Conservation (phyloP, 495 filamentous ascomycete species). For the Podospora fimiseda region DNA sequence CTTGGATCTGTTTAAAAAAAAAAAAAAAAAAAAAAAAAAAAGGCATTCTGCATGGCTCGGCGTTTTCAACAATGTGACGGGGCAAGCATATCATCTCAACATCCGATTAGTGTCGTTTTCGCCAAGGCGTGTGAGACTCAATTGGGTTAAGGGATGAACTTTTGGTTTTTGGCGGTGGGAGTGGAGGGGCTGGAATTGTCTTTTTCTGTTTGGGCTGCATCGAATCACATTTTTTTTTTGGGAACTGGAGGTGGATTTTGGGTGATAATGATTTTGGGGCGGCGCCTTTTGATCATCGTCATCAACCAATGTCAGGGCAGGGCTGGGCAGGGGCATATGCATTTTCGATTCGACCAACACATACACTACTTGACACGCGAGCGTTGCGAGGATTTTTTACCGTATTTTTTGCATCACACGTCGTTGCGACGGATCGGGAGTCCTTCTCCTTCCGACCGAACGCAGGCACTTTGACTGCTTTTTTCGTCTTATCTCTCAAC, state of each 20-base stretch:
- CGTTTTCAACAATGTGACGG: constrained; percentile 34
- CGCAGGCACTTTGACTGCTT: background rate
- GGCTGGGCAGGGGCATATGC: background rate
- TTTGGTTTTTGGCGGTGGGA: background rate
- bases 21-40: constrained; percentile 3
- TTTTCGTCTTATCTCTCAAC: background rate
- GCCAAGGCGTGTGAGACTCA: background rate
- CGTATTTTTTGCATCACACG: background rate
- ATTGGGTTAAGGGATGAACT: background rate
- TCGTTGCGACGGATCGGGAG: background rate
- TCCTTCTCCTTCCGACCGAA: background rate
- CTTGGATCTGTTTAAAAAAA: constrained; percentile 77
- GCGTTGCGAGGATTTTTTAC: background rate
- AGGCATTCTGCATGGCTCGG: constrained; percentile 37
- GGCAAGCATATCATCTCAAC: constrained; percentile 9
- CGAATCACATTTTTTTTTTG: background rate
- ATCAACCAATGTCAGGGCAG: background rate
- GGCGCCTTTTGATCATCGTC: background rate
- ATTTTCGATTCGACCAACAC: background rate
- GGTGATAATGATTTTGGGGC: background rate
- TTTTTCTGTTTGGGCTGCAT: background rate
- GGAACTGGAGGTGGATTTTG: background rate
- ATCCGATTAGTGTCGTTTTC: background rate
- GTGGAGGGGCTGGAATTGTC: background rate
- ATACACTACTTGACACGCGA: background rate